phyloP scores from a whole-genome alignment of 78 protist genomes.

The Acrasis kona region DNA sequence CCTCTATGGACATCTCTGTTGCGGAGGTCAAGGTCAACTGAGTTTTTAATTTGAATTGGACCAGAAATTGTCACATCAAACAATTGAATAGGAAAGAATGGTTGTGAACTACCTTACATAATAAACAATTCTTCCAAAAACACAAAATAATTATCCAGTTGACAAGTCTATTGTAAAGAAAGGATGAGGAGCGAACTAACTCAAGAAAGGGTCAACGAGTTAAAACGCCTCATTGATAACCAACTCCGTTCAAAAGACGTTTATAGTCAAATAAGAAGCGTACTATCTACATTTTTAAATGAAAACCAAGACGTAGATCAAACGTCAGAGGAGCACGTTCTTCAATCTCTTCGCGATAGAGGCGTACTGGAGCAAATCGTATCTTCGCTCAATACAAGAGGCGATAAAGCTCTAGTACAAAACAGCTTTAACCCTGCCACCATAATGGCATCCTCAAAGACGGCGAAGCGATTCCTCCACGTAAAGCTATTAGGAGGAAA shows the following conservation, averaged over 20 bases:
- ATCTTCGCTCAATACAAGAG: too few species aligned
- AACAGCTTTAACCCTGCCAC: not conserved
- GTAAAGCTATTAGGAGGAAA: conserved; percentile 15
- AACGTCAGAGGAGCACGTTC: not conserved
- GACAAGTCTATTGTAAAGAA: too few species aligned
- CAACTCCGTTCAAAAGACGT: conserved; percentile 8
- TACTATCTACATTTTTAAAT: conserved; percentile 1
- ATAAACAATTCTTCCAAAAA: too few species aligned
- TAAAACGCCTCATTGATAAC: not conserved
- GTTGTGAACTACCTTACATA: too few species aligned
- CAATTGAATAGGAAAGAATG: too few species aligned
- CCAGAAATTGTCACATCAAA: too few species aligned
- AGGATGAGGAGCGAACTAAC: too few species aligned
- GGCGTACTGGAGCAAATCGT: not conserved
- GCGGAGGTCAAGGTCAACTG: too few species aligned
- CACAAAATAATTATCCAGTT: too few species aligned
- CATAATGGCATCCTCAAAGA: not conserved
- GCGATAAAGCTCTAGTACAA: too few species aligned
- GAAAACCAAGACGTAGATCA: not conserved
- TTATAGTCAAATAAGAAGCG: not conserved
- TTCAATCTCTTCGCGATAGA: not conserved
- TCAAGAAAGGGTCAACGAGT: conserved; percentile 2
- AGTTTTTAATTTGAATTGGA: too few species aligned
- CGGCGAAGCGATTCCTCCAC: not conserved
- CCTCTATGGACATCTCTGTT: too few species aligned